Evolutionary conservation across 2,329 filamentous ascomycete genomes (phyloP), one percentile per base, ranked within the genome.

Genomic region (Botryosphaeria dothidea): DNA sequence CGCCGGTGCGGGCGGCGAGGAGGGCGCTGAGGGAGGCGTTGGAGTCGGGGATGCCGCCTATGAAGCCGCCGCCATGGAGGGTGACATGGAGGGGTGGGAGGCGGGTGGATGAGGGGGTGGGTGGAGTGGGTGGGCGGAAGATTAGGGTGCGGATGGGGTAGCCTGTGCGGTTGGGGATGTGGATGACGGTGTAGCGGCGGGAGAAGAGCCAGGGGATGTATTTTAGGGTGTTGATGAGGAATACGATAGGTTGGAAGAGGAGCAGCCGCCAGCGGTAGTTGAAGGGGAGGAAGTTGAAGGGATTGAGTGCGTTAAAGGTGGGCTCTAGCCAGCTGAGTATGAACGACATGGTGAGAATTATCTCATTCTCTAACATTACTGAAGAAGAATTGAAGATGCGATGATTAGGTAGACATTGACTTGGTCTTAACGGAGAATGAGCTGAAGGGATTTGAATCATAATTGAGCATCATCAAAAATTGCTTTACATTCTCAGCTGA

Each of bases 201-300:
- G 69, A 66, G 48, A 70, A 27, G 34, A 46, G 27, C 4, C 67
- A 68, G 29, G 70, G 65, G 23, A 69, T 43, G 27, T 67, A 68
- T 58, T 67, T 57, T 54, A 69, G 69, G 48, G 66, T 43, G 43
- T 43, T 43, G 61, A 70, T 43, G 48, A 64, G 66, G 34, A 64
- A 64, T 25, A 68, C 48, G 25, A 79, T 69, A 17, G 81, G 80
- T 66, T 82, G 79, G 19, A 84, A 75, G 48, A 77, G 62, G 25
- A 84, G 70, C 7, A 82, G 74, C 6, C 80, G 79, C 79, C 80
- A 82, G 67, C 82, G 80, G 31, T 77, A 70, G n/a, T 66, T 65
- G 67, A 76, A 80, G 4, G 81, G 75, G 48, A 83, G 72, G 52
- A 70, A 67, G 15, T 74, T 70, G 66, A 79, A 77, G 49, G 58